Conservation (phyloP, 176 grass and related monocot species). For the Chrysopogon serrulatus region DNA sequence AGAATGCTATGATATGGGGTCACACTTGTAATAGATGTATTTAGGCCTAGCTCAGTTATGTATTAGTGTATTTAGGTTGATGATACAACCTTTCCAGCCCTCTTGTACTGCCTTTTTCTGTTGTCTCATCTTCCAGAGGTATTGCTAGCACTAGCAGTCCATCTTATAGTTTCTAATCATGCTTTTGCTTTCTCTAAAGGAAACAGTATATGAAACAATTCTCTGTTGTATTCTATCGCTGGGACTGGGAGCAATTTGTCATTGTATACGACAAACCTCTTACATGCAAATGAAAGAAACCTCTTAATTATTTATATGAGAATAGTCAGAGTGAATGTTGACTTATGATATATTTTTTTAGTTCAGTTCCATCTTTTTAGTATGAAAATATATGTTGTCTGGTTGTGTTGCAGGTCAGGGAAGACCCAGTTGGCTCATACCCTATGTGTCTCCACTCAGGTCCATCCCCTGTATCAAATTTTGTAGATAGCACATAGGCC, state of each 20-base stretch:
- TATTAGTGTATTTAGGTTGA: background rate
- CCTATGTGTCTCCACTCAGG: constrained; percentile 91
- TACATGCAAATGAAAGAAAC: background rate
- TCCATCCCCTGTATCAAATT: background rate
- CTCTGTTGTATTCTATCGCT: background rate
- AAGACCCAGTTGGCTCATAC: constrained; percentile 96
- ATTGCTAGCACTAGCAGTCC: background rate
- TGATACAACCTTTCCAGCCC: background rate
- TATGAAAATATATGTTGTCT: background rate
- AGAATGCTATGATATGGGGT: background rate
- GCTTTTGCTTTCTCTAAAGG: background rate
- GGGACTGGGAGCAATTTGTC: background rate
- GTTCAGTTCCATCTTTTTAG: background rate
- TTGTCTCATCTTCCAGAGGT: background rate
- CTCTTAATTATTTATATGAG: background rate
- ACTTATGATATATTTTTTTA: background rate
- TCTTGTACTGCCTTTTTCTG: background rate
- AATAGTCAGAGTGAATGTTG: background rate
- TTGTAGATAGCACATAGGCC: background rate
- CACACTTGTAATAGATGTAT: background rate
- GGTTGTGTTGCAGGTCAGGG: constrained; percentile 53
- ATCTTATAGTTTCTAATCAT: constrained; percentile 1
- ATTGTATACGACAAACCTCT: background rate
- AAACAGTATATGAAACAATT: background rate
- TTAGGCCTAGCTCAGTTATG: background rate